These are phyloP conservation scores for Trichosanthes truncata DNA, from an alignment of 306 rosid species.

Conservation along the genomic window DNA sequence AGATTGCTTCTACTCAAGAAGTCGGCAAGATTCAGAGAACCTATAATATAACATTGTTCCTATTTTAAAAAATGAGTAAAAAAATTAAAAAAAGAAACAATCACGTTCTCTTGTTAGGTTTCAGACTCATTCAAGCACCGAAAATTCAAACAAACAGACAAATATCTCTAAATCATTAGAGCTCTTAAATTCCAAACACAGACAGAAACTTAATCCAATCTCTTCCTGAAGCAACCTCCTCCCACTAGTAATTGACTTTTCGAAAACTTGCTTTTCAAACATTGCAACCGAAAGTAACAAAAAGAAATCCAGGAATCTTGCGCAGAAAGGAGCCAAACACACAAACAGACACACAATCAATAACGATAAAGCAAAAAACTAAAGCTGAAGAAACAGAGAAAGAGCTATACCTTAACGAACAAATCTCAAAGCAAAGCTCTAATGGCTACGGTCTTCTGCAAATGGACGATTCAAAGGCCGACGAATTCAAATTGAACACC, in stretches of 20 bases:
- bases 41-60: neutral
- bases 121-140: neutral
- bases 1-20: constrained; percentile 8
- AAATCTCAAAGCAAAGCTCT: constrained; percentile 1
- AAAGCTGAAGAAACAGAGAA: constrained; percentile 1
- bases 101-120: neutral
- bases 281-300: constrained; percentile 1
- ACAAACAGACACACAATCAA: neutral
- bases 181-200: constrained; percentile 1
- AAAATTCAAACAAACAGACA: neutral
- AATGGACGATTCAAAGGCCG: neutral
- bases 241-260: neutral
- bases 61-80: neutral
- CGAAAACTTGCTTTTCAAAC: constrained; percentile 9
- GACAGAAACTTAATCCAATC: neutral
- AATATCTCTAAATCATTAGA: neutral
- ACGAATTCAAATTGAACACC: constrained; percentile 16
- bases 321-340: neutral
- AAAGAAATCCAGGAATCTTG: neutral
- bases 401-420: constrained; percentile 1
- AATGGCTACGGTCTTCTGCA: neutral
- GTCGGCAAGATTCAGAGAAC: neutral
- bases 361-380: neutral
- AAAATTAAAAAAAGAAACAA: neutral
- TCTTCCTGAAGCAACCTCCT: constrained; percentile 9